Conservation (phyloP, 805 yeast species). For the Wickerhamiella alocasiicola region DNA sequence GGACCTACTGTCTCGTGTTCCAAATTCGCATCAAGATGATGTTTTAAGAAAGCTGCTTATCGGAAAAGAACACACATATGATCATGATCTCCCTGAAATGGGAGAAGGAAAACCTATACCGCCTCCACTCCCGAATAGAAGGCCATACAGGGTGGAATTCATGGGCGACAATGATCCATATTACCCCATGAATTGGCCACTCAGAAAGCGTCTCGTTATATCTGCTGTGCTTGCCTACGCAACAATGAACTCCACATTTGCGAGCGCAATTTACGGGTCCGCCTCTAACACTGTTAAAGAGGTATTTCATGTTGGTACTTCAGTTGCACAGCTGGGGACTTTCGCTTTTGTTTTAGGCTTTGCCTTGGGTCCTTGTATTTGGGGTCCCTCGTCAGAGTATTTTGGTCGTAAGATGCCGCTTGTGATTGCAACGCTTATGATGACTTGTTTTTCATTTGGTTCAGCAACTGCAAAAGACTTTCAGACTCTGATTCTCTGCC, state of each 20-base stretch:
- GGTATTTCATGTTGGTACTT: constrained; percentile 47
- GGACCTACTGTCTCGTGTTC: not conserved
- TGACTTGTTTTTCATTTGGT: constrained; percentile 52
- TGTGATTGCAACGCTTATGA: constrained; percentile 43
- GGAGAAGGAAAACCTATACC: constrained; percentile 8
- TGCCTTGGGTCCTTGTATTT: constrained; percentile 81
- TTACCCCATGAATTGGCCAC: constrained; percentile 71
- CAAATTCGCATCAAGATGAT: constrained; percentile 5
- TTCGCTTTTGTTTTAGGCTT: constrained; percentile 84
- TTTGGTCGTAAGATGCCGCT: constrained; percentile 58
- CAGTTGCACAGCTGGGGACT: constrained; percentile 63
- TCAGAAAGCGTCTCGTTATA: constrained; percentile 33
- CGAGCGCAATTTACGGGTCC: constrained; percentile 72
- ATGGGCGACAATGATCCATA: constrained; percentile 43
- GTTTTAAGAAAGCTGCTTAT: not conserved
- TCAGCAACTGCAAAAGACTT: constrained; percentile 67
- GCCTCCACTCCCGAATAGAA: not conserved
- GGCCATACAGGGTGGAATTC: constrained; percentile 12
- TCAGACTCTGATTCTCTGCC: constrained; percentile 55
- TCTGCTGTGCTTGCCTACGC: constrained; percentile 36
- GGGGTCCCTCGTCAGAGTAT: constrained; percentile 81
- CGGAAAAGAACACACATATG: not conserved
- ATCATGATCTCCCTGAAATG: not conserved
- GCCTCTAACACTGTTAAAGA: not conserved
- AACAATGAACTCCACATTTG: constrained; percentile 51